Base-by-base conservation (phyloP, 2,329 filamentous ascomycete species). In the Aspergillus piperis region DNA sequence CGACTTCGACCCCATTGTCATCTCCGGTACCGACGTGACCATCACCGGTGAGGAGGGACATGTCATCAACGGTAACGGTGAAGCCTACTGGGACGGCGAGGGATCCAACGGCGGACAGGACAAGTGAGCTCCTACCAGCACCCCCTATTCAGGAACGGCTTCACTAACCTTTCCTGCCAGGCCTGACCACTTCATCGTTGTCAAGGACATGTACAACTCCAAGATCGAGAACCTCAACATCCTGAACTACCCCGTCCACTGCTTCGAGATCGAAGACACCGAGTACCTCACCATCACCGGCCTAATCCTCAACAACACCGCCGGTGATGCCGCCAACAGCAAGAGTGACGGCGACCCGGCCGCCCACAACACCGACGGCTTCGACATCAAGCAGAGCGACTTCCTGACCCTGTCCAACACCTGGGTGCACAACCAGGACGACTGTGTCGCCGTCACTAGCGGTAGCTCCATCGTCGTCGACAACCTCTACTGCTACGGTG, bases 301-400 rank as follows among this genome's bases (percentile, higher is more conserved):
- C 27, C 66, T 80, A n/a, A 69, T 71, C 8, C 62, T 79, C 25
- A 72, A 78, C 66, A 79, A 79, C 66, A 71, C 74, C 19, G 73
- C 74, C 11, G 76, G 75, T 5, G 73, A 77, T 51, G 70, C 68
- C 13, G 70, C 71, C 3, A 76, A 77, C 61, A 69, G 61, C 38
- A 66, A 67, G 2, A 74, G 70, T 25, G 68, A 70, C 57, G 72
- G 70, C 17, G 64, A 76, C 8, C 59, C 75, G 1, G 75, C 76
- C 8, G 75, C 72, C 2, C 64, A 66, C 57, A 84, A 83, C 2
- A 75, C 80, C 51, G 86, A 85, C 68, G 84, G 82, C 44, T 80
- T 81, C 58, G 77, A 79, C 57, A 77, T 60, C 73, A 78, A 64
- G 78, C 84, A 74, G 27, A 83, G 82, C 70, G 72, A 73, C 39